Base-by-base conservation (phyloP, 2,329 filamentous ascomycete species). In the Teratosphaeria gauchensis region DNA sequence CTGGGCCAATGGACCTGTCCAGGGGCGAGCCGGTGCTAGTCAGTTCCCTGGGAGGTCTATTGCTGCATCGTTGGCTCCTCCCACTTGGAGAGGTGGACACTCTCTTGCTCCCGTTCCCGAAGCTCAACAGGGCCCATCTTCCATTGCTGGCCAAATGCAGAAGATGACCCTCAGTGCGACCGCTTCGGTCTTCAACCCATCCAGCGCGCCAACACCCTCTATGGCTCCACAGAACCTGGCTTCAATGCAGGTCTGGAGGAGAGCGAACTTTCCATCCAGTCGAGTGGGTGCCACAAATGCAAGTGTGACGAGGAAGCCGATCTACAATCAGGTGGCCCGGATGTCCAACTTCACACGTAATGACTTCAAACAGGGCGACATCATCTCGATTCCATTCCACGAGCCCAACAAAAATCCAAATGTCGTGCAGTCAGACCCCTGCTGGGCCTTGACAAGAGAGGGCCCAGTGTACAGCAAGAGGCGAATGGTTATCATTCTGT, bases 301-400 rank as follows among this genome's bases (percentile, higher is more conserved):
- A 14, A 46, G 38, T 14, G 14, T 28, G 21, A 5, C 9, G 31
- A 53, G 19, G 16, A 30, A 57, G 21, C 24, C 24, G 1, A 28
- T 31, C 16, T 54, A 53, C 33, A 59, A 51, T 30, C 8, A 14
- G 4, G 54, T 56, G 6, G 58, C 53, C 54, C 52, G 55, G n/a
- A 16, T 55, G 4, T 60, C 61, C 4, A 56, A 57, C 19, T 56
- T 31, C 11, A 59, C 55, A 1, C 53, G 58, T 19, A 9, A 35
- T 6, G 56, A 65, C 55, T 65, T 63, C 56, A 38, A 53, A 1
- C 42, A 55, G 2, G 64, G 64, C 38, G 54, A 64, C 14, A 56
- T 65, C 53, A 61, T 65, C 32, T n/a, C 61, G 9, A 51, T 61
- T 0, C 62, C 64, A 1, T 65, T 57, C 55, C 62, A 65, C 55